These are phyloP conservation scores for Thraustotheca clavata DNA, from an alignment of 352 stramenopile genomes.

Conservation along the genomic window DNA sequence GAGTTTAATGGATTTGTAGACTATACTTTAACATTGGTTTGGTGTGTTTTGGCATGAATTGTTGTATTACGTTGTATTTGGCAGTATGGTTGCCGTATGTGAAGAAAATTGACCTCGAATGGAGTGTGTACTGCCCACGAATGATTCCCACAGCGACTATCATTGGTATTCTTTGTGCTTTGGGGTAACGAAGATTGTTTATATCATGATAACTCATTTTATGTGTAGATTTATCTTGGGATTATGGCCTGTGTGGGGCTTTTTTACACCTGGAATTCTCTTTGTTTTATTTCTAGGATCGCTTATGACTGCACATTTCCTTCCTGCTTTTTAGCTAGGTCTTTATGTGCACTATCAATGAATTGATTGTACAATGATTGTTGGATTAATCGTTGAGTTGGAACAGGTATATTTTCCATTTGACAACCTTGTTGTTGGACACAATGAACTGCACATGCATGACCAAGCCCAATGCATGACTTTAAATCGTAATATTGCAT, in stretches of 20 bases:
- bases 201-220: not conserved
- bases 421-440: not conserved
- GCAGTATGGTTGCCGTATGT: conserved; percentile 83
- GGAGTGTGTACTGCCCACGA: conserved; percentile 88
- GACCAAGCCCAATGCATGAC: not conserved
- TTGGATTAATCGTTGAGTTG: not conserved
- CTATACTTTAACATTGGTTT: conserved; percentile 73
- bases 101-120: conserved; percentile 70
- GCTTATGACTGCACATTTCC: conserved; percentile 92
- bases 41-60: conserved; percentile 67
- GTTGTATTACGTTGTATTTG: conserved; percentile 83
- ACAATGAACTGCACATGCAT: not conserved
- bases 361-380: conserved; percentile 5
- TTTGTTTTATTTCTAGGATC: conserved; percentile 83
- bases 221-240: conserved; percentile 73
- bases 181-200: no score
- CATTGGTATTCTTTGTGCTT: conserved; percentile 46
- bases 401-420: not conserved
- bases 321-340: conserved; percentile 75
- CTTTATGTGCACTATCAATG: not conserved
- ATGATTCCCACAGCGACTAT: conserved; percentile 85
- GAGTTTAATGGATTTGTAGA: conserved; percentile 26
- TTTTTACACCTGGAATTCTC: conserved; percentile 85
- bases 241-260: conserved; percentile 88
- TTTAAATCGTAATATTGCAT: not conserved